phyloP scores from a whole-genome alignment of 129 eudicot genomes.

The Tanacetum coccineum region DNA sequence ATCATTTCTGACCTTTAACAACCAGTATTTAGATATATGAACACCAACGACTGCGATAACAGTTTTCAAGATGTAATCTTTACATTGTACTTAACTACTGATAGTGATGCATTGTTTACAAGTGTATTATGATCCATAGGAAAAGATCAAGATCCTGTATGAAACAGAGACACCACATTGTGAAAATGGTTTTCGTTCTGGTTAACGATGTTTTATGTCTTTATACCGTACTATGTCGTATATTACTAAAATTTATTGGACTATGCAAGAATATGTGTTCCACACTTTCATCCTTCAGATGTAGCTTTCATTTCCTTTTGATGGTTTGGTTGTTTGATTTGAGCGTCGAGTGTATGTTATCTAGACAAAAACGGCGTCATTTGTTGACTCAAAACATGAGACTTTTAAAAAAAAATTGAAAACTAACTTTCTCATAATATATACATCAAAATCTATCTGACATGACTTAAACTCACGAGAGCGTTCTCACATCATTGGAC shows the following conservation, averaged over 20 bases:
- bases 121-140: constrained; percentile 11
- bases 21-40: constrained; percentile 26
- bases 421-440: no score
- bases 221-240: not conserved
- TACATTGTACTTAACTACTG: not conserved
- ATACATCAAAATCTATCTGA: no score
- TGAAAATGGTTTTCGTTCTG: constrained; percentile 1
- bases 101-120: constrained; percentile 3
- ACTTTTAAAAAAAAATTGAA: no score
- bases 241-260: no score
- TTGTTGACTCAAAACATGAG: no score
- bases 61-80: not conserved
- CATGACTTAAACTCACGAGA: no score
- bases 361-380: no score
- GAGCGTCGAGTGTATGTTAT: not conserved
- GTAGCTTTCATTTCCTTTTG: not conserved
- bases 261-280: not conserved
- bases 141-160: constrained; percentile 2
- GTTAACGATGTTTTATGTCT: constrained; percentile 3
- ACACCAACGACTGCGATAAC: not conserved
- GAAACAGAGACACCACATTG: not conserved
- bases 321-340: not conserved
- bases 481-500: no score
- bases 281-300: not conserved
- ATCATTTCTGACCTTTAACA: constrained; percentile 18